A percentile compares a stretch with the other conserved stretches of the same genome.
phyloP scores from a whole-genome alignment of 768 basidiomycete species.

The Leccinum uliginosum region DNA sequence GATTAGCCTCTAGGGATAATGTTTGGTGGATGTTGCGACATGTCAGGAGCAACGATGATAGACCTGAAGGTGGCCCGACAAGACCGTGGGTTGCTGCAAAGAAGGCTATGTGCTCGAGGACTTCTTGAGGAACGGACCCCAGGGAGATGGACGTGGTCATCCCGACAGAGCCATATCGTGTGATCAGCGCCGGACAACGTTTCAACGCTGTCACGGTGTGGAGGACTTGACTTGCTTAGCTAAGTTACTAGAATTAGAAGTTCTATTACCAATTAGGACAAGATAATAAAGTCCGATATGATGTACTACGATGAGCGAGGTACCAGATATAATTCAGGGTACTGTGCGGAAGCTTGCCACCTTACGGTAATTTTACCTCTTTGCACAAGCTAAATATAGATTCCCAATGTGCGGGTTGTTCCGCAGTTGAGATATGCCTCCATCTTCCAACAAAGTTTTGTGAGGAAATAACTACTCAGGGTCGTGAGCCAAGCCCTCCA shows the following conservation, averaged over 20 bases:
- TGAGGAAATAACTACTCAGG: conserved; percentile 41
- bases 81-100: conserved; percentile 48
- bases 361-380: conserved; percentile 23
- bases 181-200: too few relatives aligned
- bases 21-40: conserved; percentile 45
- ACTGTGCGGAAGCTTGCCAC: not conserved
- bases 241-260: conserved; percentile 7
- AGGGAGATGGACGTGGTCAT: conserved; percentile 30
- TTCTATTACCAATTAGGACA: not conserved
- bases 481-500: conserved; percentile 7
- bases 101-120: conserved; percentile 75
- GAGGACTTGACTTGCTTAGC: not conserved
- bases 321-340: not conserved
- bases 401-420: conserved; percentile 42
- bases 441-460: conserved; percentile 51
- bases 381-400: conserved; percentile 51
- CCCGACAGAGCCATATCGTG: not conserved
- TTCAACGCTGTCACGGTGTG: too few relatives aligned
- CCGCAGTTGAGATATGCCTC: conserved; percentile 31
- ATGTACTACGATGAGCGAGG: not conserved
- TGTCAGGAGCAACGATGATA: conserved; percentile 52
- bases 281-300: not conserved
- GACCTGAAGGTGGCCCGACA: conserved; percentile 57
- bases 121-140: conserved; percentile 62
- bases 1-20: conserved; percentile 52